Evolutionary conservation across 495 filamentous ascomycete genomes (phyloP), one percentile per base, ranked within the genome.

Genomic region (Penicillium dipodomyicola): DNA sequence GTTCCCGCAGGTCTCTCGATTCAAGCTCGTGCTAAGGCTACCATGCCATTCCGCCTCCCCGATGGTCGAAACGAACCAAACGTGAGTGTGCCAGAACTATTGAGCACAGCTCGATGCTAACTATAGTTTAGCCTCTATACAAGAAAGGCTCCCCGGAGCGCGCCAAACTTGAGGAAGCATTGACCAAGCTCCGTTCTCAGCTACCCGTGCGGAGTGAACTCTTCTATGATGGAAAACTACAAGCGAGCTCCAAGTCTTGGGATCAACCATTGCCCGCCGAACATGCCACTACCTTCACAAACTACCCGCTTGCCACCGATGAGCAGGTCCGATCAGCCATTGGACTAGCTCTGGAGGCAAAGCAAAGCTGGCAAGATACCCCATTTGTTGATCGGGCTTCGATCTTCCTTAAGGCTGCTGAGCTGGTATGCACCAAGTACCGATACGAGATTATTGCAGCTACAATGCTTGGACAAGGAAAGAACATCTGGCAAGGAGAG

Each of bases 401-500:
- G 20, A 80, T 97, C 58, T 97, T 97, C 75, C 80, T 97, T 19
- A 95, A 96, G 72, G 94, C 93, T 2, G 93, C 93, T 15, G 93
- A 97, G 72, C 77, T 97, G 33, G 84, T 96, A 48, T 79, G 87
- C 37, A 84, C 82, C 39, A 96, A 97, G 69, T 97, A 97, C 74
- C 84, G 93, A 57, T 95, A 95, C 69, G 89, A 96, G 46, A 76
- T 97, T 51, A 92, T 96, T 82, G 92, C 94, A 2, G 87, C 90
- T 1, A 97, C 93, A 0, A 96, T 97, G 82, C 77, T 96, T 9
- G 93, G 93, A 29, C 93, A 97, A 70, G 93, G 93, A 47, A 97
- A 97, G 80, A 97, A 96, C 67, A 88, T 89, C 19, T 97, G 92
- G 91, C 93, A 97, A 69, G 93, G 89, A 43, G 93, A 97, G 79